Percentiles rank a stretch among this genome's conserved stretches.
These are phyloP conservation scores for Glarea lozoyensis DNA, from an alignment of 495 filamentous ascomycete genomes.

Conservation along the genomic window DNA sequence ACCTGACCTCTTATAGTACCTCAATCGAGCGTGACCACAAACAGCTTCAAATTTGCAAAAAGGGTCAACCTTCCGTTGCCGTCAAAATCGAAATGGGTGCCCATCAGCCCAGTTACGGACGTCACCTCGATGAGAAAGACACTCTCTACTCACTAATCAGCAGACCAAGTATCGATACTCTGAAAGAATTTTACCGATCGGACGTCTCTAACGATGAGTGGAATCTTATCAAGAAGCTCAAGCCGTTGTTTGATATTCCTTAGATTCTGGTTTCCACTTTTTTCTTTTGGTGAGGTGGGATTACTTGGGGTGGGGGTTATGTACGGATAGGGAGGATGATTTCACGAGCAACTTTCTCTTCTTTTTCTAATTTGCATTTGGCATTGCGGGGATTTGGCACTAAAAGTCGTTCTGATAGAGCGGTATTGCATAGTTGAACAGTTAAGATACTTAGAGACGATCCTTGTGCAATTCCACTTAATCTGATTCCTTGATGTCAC, in stretches of 20 bases:
- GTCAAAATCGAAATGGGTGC: conserved; percentile 92
- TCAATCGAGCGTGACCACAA: conserved; percentile 98
- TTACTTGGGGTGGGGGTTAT: too few relatives aligned
- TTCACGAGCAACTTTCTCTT: too few relatives aligned
- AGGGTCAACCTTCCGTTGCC: conserved; percentile 91
- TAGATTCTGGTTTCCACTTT: too few relatives aligned
- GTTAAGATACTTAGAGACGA: too few relatives aligned
- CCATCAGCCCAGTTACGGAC: conserved; percentile 91
- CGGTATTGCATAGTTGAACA: too few relatives aligned
- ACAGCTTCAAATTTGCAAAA: conserved; percentile 80
- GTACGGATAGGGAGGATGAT: too few relatives aligned
- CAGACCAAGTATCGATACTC: conserved; percentile 78
- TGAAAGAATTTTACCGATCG: conserved; percentile 90
- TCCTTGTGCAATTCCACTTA: too few relatives aligned
- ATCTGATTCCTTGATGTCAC: too few relatives aligned
- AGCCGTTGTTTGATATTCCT: conserved; percentile 85
- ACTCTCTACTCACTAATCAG: conserved; percentile 80
- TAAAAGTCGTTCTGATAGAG: too few relatives aligned
- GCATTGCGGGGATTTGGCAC: too few relatives aligned
- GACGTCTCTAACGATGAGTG: conserved; percentile 94
- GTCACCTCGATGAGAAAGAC: conserved; percentile 93
- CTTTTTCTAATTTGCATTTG: too few relatives aligned
- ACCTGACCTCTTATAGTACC: conserved; percentile 51
- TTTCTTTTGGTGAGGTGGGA: too few relatives aligned
- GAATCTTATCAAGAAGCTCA: conserved; percentile 82